Conservation (phyloP, 2,329 filamentous ascomycete genomes). For the Emydomyces testavorans region DNA sequence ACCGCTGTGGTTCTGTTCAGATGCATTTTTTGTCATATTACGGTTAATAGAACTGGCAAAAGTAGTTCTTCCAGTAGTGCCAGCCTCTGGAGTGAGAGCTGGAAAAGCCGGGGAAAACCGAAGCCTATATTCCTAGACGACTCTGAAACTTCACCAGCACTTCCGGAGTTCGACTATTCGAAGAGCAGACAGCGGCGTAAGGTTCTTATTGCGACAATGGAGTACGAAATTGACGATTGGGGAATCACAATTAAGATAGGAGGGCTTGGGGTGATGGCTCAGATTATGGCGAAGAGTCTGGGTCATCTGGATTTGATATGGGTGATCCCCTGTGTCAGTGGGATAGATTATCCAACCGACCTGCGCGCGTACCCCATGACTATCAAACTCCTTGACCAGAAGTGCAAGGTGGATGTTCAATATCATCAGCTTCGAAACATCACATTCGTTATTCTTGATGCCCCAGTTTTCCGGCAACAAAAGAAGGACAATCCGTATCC, state of each 20-base stretch:
- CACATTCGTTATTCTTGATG: conserved; percentile 56
- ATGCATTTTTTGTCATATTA: conserved; percentile 52
- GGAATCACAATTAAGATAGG: conserved; percentile 61
- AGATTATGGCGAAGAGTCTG: conserved; percentile 56
- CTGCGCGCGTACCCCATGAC: conserved; percentile 49
- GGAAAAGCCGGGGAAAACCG: too few species aligned
- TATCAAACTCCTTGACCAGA: conserved; percentile 49
- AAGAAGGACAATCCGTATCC: conserved; percentile 54
- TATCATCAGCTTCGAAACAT: conserved; percentile 55
- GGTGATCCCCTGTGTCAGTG: conserved; percentile 53
- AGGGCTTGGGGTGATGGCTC: conserved; percentile 58
- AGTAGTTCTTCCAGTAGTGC: too few species aligned
- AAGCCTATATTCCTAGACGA: too few species aligned
- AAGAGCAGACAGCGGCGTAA: too few species aligned
- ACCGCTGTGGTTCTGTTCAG: conserved; percentile 47
- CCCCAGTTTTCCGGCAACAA: conserved; percentile 55
- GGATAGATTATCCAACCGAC: conserved; percentile 52
- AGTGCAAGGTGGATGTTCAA: conserved; percentile 52
- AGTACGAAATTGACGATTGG: conserved; percentile 62
- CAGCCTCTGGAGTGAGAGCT: too few species aligned
- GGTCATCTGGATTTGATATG: conserved; percentile 55
- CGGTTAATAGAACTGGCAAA: conserved; percentile 50
- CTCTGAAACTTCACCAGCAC: too few species aligned
- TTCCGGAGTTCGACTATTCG: conserved; percentile 30
- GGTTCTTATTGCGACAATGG: conserved; percentile 58